Percentiles rank a stretch among this genome's conserved stretches.
Conservation (phyloP, 352 stramenopile genomes). For the Phytophthora kernoviae region DNA sequence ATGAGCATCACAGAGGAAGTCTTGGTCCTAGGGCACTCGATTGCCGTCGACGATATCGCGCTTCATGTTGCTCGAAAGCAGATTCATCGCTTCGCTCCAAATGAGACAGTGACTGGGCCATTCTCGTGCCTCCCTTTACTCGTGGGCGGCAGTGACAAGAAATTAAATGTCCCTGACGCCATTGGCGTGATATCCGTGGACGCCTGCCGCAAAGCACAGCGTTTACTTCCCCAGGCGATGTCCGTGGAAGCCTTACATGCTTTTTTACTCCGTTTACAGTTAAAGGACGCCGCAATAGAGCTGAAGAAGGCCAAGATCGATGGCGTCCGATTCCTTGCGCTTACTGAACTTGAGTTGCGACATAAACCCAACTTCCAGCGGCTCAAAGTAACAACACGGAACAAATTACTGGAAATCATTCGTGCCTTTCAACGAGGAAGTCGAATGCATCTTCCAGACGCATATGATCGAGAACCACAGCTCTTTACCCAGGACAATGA, state of each 20-base stretch:
- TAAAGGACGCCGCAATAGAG: constrained; percentile 52
- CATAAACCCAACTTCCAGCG: constrained; percentile 52
- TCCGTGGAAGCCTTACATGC: constrained; percentile 42
- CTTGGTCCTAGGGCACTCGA: constrained; percentile 27
- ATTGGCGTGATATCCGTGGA: constrained; percentile 71
- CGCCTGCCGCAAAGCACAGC: constrained; percentile 51
- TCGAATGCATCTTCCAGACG: constrained; percentile 42
- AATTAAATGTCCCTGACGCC: not conserved
- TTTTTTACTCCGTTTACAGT: constrained; percentile 61
- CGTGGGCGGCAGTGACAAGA: constrained; percentile 1
- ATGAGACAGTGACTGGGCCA: constrained; percentile 35
- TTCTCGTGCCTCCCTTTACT: constrained; percentile 65
- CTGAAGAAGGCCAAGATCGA: constrained; percentile 48
- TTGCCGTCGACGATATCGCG: constrained; percentile 48
- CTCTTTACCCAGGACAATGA: constrained; percentile 63
- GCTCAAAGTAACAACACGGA: constrained; percentile 61
- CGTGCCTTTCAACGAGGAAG: constrained; percentile 45
- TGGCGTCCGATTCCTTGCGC: constrained; percentile 43
- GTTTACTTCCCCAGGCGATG: constrained; percentile 65
- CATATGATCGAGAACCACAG: constrained; percentile 6
- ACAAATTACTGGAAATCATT: constrained; percentile 59
- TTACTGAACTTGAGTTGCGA: constrained; percentile 59
- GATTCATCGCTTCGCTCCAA: constrained; percentile 31
- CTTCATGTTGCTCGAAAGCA: constrained; percentile 2
- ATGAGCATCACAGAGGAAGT: constrained; percentile 41